Base-by-base conservation (phyloP, 805 yeast species). In the Kodamaea fukazawae region DNA sequence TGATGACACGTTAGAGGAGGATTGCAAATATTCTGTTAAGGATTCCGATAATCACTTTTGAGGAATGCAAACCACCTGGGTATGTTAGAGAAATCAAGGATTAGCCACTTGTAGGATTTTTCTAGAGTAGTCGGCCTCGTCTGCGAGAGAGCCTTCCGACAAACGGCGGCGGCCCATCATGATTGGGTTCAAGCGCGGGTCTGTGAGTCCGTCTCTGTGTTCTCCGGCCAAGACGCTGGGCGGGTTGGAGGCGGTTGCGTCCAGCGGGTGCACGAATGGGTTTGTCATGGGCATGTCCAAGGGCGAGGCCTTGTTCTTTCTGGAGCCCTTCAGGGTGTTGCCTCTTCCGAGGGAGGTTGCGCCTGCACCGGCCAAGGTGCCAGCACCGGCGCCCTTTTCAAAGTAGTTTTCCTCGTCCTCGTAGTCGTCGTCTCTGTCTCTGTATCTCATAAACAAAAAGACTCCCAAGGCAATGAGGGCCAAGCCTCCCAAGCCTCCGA, bases 21-120 rank as follows among this genome's bases (percentile, higher is more conserved):
- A 32, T 7, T 26, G 20, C 36, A 22, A 23, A 15, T 8, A 29
- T n/a, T 7, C 10, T 29, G 31, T 29, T 29, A 15, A 29, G 32
- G 15, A 29, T 29, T 11, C 7, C 12, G 14, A 11, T 6, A 13
- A 29, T 30, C 33, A 9, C 7, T 16, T 11, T 8, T 16, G 31
- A 27, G 14, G 12, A 11, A n/a, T 16, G 27, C 9, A 14, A 5
- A 4, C 14, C 3, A 14, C n/a, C n/a, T n/a, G n/a, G 32, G 16
- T 29, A 15, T 7, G n/a, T 29, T 13, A 29, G 23, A 14, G 27
- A 15, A n/a, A 12, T 33, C 31, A 34, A 10, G 96, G 96, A 54
- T 90, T 90, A 25, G 95, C 90, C 9, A 90, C 95, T 44, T 88
- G 82, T 34, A 90, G 69, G 13, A 86, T 80, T 65, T 87, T 87